Evolutionary conservation across 164 flowering plant species (phyloP), one percentile per base, ranked within the genome.

Genomic region (Akebia trifoliata): DNA sequence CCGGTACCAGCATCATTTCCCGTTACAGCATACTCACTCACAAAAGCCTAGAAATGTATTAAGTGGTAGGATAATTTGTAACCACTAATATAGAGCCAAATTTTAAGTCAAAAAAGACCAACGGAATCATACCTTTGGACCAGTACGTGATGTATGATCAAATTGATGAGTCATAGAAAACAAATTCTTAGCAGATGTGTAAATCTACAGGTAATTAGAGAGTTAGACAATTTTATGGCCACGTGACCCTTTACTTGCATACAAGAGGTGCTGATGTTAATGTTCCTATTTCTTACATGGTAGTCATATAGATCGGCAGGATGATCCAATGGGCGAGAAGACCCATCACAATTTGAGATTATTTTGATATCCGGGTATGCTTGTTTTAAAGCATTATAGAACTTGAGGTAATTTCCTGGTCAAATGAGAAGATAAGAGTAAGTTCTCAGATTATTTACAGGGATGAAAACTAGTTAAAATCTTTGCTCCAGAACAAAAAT

Each of bases 1-100:
- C 99, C 99, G 32, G 35, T 65, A 2, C 88, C 92, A 55, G 97
- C 97, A 73, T 90, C 96, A 2, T 74, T 71, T 37, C 86, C 88
- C 59, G 76, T 75, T 67, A 93, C 99, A 65, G 99, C 99, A 82
- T 93, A 93, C 68, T 93, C 99, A 56, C 99, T 93, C 55, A 93
- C 96, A 76, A 93, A 93, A 55, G 86, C 94, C 99, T 90, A 71
- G 15, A 57, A 61, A 35, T n/a, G 4, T 2, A 55, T 39, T 32
- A 8, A 60, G 8, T 17, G 10, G 10, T n/a, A 50, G 24, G 25
- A 58, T 17, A 43, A 60, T 29, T 40, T 15, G 36, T 29, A 20
- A 21, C 31, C 14, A 47, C 18, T 20, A 9, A 58, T 34, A 9
- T 25, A 29, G 18, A 8, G 22, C 43, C n/a, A 57, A 36, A 12